These are phyloP conservation scores for Phytophthora parvispora DNA, from an alignment of 352 stramenopile genomes.

Conservation along the genomic window DNA sequence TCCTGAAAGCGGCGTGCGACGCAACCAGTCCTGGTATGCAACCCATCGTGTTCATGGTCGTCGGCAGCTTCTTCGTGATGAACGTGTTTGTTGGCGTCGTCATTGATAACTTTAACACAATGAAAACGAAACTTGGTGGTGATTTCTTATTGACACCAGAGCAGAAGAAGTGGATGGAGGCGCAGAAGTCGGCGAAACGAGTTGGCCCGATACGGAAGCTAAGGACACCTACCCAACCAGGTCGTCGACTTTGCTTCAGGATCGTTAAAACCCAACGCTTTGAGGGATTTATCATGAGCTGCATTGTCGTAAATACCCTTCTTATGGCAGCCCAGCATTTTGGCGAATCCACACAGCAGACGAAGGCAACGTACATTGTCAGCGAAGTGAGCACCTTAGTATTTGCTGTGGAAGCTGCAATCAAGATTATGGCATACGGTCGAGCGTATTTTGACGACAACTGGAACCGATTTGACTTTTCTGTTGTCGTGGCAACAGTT, in stretches of 20 bases:
- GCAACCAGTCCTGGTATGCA: constrained; percentile 90
- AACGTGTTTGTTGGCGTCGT: constrained; percentile 95
- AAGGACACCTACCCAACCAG: constrained; percentile 48
- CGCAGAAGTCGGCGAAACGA: constrained; percentile 57
- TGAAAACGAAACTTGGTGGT: constrained; percentile 76
- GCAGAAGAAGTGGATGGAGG: constrained; percentile 91
- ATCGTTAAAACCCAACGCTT: constrained; percentile 71
- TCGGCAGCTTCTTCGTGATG: constrained; percentile 94
- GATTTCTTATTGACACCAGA: constrained; percentile 86
- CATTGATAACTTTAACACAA: constrained; percentile 94
- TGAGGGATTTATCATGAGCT: constrained; percentile 88
- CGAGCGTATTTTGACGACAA: constrained; percentile 77
- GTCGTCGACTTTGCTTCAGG: constrained; percentile 69
- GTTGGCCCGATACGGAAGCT: constrained; percentile 61
- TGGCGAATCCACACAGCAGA: constrained; percentile 65
- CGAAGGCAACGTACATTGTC: constrained; percentile 52
- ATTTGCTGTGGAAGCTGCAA: constrained; percentile 85
- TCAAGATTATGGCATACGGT: constrained; percentile 88
- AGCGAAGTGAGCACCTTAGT: constrained; percentile 89
- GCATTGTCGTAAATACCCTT: constrained; percentile 90
- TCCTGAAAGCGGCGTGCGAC: constrained; percentile 93
- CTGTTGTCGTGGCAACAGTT: constrained; percentile 70
- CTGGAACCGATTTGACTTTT: constrained; percentile 93
- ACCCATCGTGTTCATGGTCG: constrained; percentile 91
- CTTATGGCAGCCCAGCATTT: constrained; percentile 89